These are phyloP conservation scores for Kitagawia praeruptora DNA, from an alignment of 129 eudicot genomes.

Conservation along the genomic window DNA sequence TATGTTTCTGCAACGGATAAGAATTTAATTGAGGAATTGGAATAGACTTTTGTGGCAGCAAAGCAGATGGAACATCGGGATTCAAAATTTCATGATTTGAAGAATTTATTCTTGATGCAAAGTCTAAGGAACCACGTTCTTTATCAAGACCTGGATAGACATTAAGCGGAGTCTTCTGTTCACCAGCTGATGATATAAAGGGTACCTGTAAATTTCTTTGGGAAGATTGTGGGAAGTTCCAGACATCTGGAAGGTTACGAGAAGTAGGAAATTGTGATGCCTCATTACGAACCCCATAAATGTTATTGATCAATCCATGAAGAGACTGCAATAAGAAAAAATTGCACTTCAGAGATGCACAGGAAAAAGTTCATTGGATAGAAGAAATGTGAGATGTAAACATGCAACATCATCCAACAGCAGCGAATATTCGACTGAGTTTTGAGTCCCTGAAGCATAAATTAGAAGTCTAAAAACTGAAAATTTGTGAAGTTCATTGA, in stretches of 20 bases:
- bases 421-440: background rate
- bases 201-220: slow-evolving; percentile 18
- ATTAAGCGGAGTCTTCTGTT: slow-evolving; percentile 34
- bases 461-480: background rate
- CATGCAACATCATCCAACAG: background rate
- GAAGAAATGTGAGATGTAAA: background rate
- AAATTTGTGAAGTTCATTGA: background rate
- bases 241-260: slow-evolving; percentile 37
- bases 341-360: background rate
- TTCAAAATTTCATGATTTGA: slow-evolving; percentile 15
- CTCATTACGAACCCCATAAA: slow-evolving; percentile 31
- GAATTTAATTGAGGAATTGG: slow-evolving; percentile 25
- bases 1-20: slow-evolving; percentile 33
- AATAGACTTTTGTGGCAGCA: slow-evolving; percentile 27
- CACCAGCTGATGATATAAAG: slow-evolving; percentile 21
- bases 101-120: slow-evolving; percentile 19
- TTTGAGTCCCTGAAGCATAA: background rate
- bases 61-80: slow-evolving; percentile 22
- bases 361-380: background rate
- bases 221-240: slow-evolving; percentile 33
- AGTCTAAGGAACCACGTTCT: slow-evolving; percentile 26
- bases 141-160: slow-evolving; percentile 24
- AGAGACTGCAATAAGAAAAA: slow-evolving; percentile 33
- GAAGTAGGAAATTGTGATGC: slow-evolving; percentile 33
- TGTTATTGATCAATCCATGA: slow-evolving; percentile 35